Evolutionary conservation across 805 yeast species (phyloP).

Genomic region (Nakazawaea pomicola): DNA sequence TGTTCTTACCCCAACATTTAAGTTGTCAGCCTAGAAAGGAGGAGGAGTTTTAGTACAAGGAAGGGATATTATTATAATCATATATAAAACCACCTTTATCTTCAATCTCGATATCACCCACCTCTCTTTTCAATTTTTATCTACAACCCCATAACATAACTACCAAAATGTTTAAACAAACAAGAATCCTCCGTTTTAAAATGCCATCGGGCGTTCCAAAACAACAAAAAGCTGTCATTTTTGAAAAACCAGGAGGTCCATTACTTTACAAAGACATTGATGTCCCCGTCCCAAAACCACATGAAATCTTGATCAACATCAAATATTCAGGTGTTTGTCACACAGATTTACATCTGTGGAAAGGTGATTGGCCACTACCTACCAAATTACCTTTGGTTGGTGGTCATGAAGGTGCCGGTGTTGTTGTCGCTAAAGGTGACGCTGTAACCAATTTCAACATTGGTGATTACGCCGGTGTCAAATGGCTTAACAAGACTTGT

Average conservation of each 20-base stretch:
- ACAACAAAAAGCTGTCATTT: conserved; percentile 68
- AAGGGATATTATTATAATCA: no score
- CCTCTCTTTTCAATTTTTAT: no score
- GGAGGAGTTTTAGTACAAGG: no score
- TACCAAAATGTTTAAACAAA: conserved; percentile 10
- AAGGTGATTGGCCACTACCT: conserved; percentile 87
- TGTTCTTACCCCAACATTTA: no score
- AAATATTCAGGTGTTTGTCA: conserved; percentile 91
- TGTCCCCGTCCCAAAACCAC: conserved; percentile 73
- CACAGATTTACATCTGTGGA: conserved; percentile 91
- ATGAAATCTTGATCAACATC: conserved; percentile 75
- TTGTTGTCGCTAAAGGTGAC: conserved; percentile 71
- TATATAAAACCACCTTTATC: no score
- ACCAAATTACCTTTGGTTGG: conserved; percentile 76
- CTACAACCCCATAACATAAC: no score
- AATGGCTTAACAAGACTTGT: conserved; percentile 81
- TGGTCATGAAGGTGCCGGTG: conserved; percentile 90
- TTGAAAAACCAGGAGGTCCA: conserved; percentile 61
- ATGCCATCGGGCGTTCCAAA: conserved; percentile 39
- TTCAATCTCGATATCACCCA: no score
- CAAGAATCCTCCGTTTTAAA: conserved; percentile 13
- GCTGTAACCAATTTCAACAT: conserved; percentile 65
- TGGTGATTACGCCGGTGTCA: conserved; percentile 80
- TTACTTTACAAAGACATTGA: conserved; percentile 68
- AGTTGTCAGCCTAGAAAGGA: no score